phyloP scores from a whole-genome alignment of 2,329 filamentous ascomycete genomes.

The Juglanconis oblonga region DNA sequence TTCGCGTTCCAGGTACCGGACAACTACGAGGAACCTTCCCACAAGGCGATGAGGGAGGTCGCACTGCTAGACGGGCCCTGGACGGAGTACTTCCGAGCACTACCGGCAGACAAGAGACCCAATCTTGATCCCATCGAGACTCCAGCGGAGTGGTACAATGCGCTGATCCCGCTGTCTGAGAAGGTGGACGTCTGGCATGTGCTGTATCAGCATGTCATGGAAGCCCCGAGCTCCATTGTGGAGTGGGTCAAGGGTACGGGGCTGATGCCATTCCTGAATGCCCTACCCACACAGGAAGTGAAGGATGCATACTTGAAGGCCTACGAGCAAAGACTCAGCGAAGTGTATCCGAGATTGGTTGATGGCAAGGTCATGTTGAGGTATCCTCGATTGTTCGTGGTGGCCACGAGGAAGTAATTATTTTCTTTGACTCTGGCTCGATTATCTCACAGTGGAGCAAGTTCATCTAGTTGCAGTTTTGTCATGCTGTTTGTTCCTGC shows the following conservation, averaged over 20 bases:
- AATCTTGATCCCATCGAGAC: constrained; percentile 48
- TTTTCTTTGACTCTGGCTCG: too few species aligned
- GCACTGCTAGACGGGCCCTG: constrained; percentile 30
- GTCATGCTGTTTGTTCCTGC: too few species aligned
- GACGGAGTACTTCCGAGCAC: constrained; percentile 17
- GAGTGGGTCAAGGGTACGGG: constrained; percentile 61
- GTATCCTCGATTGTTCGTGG: constrained; percentile 57
- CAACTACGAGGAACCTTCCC: constrained; percentile 47
- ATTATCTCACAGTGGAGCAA: too few species aligned
- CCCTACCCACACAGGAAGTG: constrained; percentile 36
- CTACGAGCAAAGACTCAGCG: constrained; percentile 43
- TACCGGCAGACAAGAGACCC: constrained; percentile 28
- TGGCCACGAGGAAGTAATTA: constrained; percentile 31
- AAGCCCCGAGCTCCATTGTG: constrained; percentile 47
- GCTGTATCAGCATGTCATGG: constrained; percentile 49
- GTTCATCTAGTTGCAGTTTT: too few species aligned
- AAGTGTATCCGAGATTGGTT: constrained; percentile 38
- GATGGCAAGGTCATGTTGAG: constrained; percentile 53
- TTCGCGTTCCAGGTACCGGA: constrained; percentile 51
- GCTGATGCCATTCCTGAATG: constrained; percentile 51
- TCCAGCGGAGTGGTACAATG: constrained; percentile 45
- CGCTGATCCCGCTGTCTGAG: constrained; percentile 39
- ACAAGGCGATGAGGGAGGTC: constrained; percentile 45
- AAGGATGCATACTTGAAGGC: constrained; percentile 41
- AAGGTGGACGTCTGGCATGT: constrained; percentile 53